These are phyloP conservation scores for Naganishia liquefaciens DNA, from an alignment of 1,284 basidiomycete genomes.

Conservation along the genomic window DNA sequence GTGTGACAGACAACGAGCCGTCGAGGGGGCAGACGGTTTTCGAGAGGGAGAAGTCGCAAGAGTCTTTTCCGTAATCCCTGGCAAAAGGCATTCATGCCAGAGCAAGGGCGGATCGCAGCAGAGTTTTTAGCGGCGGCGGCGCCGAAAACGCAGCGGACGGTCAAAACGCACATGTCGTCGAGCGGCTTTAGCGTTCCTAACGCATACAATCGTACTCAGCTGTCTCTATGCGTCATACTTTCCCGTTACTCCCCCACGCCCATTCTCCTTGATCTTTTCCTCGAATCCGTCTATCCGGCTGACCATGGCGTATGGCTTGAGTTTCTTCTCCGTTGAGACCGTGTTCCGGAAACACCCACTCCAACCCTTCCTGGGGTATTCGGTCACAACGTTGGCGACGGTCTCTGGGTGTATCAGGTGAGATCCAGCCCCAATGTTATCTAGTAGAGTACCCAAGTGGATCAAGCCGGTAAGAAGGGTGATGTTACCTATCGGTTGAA, in stretches of 20 bases:
- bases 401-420: slow-evolving; percentile 35
- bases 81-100: too few relatives aligned
- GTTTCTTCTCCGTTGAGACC: slow-evolving; percentile 38
- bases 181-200: not conserved
- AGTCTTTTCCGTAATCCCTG: too few relatives aligned
- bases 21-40: too few relatives aligned
- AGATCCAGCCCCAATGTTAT: slow-evolving; percentile 36
- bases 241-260: slow-evolving; percentile 11
- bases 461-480: slow-evolving; percentile 36
- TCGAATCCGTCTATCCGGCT: slow-evolving; percentile 34
- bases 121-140: too few relatives aligned
- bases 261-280: slow-evolving; percentile 20
- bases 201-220: not conserved
- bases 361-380: slow-evolving; percentile 38
- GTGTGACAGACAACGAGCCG: too few relatives aligned
- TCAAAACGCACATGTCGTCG: too few relatives aligned
- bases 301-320: slow-evolving; percentile 36
- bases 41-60: too few relatives aligned
- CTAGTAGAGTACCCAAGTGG: slow-evolving; percentile 38
- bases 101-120: too few relatives aligned
- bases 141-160: too few relatives aligned
- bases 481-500: slow-evolving; percentile 58
- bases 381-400: slow-evolving; percentile 31
- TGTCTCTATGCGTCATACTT: slow-evolving; percentile 4
- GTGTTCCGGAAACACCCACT: slow-evolving; percentile 37